A percentile compares a stretch with the other conserved stretches of the same genome.
phyloP scores from a whole-genome alignment of 805 yeast species.

The Yamadazyma scolyti region DNA sequence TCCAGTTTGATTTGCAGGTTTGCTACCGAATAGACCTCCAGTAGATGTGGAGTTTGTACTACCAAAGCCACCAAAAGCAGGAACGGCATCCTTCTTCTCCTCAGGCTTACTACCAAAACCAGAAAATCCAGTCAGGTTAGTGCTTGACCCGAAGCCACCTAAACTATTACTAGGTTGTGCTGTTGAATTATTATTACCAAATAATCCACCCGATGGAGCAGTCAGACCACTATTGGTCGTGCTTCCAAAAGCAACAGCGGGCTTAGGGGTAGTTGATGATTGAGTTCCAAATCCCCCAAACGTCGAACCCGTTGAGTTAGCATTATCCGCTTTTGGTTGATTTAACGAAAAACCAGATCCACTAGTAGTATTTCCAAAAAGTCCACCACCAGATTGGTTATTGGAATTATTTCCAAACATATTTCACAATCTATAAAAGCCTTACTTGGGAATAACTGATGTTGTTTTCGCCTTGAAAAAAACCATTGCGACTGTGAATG shows the following conservation, averaged over 20 bases:
- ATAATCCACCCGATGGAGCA: conserved; percentile 5
- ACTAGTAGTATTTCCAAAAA: conserved; percentile 15
- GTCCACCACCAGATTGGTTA: conserved; percentile 12
- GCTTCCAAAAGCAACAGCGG: conserved; percentile 20
- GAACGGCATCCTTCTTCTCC: conserved; percentile 14
- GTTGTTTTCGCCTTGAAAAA: too few relatives aligned
- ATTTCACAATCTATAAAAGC: too few relatives aligned
- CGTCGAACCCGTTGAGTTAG: conserved; percentile 1
- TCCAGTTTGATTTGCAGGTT: conserved; percentile 17
- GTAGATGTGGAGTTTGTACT: conserved; percentile 6
- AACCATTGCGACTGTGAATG: neutral
- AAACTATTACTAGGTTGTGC: too few relatives aligned
- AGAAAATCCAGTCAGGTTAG: too few relatives aligned
- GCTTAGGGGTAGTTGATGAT: conserved; percentile 1
- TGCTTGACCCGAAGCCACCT: too few relatives aligned
- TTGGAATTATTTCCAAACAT: conserved; percentile 9
- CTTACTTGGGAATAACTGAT: too few relatives aligned
- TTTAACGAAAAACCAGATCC: too few relatives aligned
- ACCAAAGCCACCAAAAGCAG: conserved; percentile 12
- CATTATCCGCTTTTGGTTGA: neutral
- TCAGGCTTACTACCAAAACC: conserved; percentile 15
- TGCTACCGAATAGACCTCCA: conserved; percentile 12
- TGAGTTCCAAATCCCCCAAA: neutral
- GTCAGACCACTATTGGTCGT: conserved; percentile 6
- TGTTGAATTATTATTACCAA: too few relatives aligned